These are phyloP conservation scores for Solanum aculeatissimum DNA, from an alignment of 305 asterid species.

Conservation along the genomic window DNA sequence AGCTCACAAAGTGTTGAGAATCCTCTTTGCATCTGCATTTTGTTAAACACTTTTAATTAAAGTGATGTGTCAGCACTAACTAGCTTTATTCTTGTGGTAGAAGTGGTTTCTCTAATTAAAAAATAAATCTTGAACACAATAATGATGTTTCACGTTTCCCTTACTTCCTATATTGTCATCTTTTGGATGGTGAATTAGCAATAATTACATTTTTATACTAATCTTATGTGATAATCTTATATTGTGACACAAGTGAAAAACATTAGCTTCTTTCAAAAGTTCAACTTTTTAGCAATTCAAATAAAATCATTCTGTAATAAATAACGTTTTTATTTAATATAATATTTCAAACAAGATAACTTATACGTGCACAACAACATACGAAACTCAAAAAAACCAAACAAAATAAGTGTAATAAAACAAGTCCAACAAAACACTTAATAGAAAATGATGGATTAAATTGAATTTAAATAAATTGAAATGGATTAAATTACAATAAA, in stretches of 20 bases:
- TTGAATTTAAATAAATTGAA: not conserved
- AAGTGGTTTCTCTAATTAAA: not conserved
- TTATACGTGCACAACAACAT: not conserved
- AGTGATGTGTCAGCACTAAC: not conserved
- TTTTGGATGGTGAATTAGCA: not conserved
- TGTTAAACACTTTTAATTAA: not conserved
- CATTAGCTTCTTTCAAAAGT: not conserved
- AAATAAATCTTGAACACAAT: not conserved
- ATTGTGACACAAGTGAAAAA: not conserved
- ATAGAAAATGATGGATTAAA: not conserved
- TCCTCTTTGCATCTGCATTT: not conserved
- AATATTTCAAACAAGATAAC: not conserved
- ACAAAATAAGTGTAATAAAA: not conserved
- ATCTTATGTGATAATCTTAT: not conserved
- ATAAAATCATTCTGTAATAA: too few relatives aligned
- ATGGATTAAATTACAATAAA: not conserved
- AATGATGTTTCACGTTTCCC: not conserved
- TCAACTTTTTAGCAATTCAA: too few relatives aligned
- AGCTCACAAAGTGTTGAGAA: not conserved
- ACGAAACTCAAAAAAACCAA: not conserved
- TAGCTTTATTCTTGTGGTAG: not conserved
- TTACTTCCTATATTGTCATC: not conserved
- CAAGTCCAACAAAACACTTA: not conserved
- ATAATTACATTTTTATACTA: not conserved
- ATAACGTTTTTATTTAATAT: not conserved